Percentiles rank a stretch among this genome's conserved stretches.
Evolutionary conservation across 805 yeast species (phyloP).

Genomic region (Saccharomycopsis amapae): DNA sequence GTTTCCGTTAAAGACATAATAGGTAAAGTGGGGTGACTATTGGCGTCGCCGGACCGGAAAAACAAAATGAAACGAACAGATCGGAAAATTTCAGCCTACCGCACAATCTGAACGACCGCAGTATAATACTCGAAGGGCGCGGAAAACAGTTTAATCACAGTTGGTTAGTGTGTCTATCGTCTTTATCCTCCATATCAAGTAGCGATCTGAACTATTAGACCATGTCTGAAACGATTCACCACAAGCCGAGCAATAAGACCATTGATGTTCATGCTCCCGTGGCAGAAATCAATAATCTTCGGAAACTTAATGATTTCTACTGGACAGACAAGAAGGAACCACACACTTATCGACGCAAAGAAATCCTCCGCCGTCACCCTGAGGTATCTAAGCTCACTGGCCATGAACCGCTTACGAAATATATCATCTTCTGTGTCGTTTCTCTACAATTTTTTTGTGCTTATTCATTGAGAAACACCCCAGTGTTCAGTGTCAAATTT

Average conservation of each 20-base stretch:
- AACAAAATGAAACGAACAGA: no score
- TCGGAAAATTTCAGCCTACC: neutral
- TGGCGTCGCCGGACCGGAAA: no score
- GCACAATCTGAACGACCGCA: neutral
- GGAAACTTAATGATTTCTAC: slow-evolving; percentile 52
- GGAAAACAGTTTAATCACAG: no score
- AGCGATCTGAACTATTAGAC: no score
- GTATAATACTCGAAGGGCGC: no score
- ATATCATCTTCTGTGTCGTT: slow-evolving; percentile 61
- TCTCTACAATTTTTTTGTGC: slow-evolving; percentile 61
- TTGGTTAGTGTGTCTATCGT: no score
- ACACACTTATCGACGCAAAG: slow-evolving; percentile 66
- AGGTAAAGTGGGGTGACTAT: no score
- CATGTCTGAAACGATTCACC: slow-evolving; percentile 19
- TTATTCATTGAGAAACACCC: slow-evolving; percentile 48
- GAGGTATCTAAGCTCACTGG: slow-evolving; percentile 76
- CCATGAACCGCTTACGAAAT: slow-evolving; percentile 80
- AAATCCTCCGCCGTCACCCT: slow-evolving; percentile 69
- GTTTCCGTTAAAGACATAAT: no score
- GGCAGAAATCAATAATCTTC: slow-evolving; percentile 10
- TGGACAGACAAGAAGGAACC: slow-evolving; percentile 84
- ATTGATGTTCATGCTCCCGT: slow-evolving; percentile 17
- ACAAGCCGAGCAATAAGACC: slow-evolving; percentile 16
- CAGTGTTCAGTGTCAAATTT: slow-evolving; percentile 47
- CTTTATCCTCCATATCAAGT: no score